Conservation (phyloP, 1,284 basidiomycete species). For the Tetrapyrgos nigripes region DNA sequence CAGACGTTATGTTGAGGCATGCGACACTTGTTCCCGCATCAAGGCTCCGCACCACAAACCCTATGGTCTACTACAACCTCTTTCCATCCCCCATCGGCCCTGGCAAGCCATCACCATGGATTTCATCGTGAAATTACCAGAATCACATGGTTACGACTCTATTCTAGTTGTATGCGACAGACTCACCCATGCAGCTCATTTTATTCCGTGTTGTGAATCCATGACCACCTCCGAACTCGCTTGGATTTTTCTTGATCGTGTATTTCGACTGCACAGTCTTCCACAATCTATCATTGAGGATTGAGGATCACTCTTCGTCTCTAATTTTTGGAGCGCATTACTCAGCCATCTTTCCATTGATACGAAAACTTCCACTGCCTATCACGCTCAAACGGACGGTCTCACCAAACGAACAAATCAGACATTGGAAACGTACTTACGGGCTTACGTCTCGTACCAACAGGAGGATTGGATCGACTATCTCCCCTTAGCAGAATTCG, state of each 20-base stretch:
- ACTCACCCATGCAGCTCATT: no score
- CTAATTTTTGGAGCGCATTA: conserved; percentile 36
- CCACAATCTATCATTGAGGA: no score
- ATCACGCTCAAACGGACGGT: no score
- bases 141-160: conserved; percentile 38
- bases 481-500: conserved; percentile 45
- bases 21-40: no score
- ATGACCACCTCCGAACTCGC: conserved; percentile 43
- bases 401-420: conserved; percentile 30
- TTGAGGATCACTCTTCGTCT: conserved; percentile 40
- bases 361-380: conserved; percentile 33
- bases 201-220: no score
- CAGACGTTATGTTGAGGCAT: no score
- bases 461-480: conserved; percentile 15
- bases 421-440: conserved; percentile 12
- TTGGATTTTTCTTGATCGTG: conserved; percentile 34
- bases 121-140: conserved; percentile 44
- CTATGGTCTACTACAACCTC: conserved; percentile 41
- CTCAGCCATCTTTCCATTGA: conserved; percentile 27
- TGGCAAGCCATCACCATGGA: conserved; percentile 46
- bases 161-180: no score
- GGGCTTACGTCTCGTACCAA: conserved; percentile 12
- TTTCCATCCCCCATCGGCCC: conserved; percentile 36
- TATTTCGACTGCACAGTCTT: conserved; percentile 40
- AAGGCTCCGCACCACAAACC: conserved; percentile 35